phyloP scores from a whole-genome alignment of 345 rosid species.

The Brassica carinata region DNA sequence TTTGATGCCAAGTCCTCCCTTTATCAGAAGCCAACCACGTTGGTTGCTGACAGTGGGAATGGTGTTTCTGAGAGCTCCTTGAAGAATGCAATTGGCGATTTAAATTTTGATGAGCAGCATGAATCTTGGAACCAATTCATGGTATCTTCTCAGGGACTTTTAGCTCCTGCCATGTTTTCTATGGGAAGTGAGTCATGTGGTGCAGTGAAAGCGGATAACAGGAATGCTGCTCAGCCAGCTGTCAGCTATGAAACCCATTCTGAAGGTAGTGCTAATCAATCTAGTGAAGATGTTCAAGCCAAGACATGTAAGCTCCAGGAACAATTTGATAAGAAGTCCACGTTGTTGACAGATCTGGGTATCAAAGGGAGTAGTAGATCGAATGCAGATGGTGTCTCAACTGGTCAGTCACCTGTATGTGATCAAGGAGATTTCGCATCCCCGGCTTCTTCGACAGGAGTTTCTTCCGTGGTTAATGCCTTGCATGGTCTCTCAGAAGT shows the following conservation, averaged over 20 bases:
- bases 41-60: conserved; percentile 28
- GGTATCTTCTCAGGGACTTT: conserved; percentile 36
- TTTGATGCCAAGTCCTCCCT: conserved; percentile 41
- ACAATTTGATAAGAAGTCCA: conserved; percentile 15
- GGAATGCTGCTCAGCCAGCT: conserved; percentile 19
- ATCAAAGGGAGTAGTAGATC: conserved; percentile 23
- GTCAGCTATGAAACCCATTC: conserved; percentile 6
- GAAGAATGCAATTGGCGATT: conserved; percentile 41
- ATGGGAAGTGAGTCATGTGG: conserved; percentile 26
- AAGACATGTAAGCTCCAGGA: conserved; percentile 20
- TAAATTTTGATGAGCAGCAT: conserved; percentile 31
- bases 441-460: conserved; percentile 49
- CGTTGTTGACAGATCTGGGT: conserved; percentile 24
- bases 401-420: conserved; percentile 32
- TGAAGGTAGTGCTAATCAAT: conserved; percentile 17
- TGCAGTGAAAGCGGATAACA: conserved; percentile 2
- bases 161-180: conserved; percentile 32
- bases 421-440: conserved; percentile 27
- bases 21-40: conserved; percentile 35
- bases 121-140: conserved; percentile 46
- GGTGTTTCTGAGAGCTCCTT: conserved; percentile 29
- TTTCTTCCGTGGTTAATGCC: conserved; percentile 50
- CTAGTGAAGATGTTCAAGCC: conserved; percentile 34
- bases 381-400: conserved; percentile 33
- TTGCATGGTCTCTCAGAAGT: conserved; percentile 72